Evolutionary conservation across 257 asterid genomes (phyloP), one percentile per base, ranked within the genome.

Genomic region (Ilex asprella): DNA sequence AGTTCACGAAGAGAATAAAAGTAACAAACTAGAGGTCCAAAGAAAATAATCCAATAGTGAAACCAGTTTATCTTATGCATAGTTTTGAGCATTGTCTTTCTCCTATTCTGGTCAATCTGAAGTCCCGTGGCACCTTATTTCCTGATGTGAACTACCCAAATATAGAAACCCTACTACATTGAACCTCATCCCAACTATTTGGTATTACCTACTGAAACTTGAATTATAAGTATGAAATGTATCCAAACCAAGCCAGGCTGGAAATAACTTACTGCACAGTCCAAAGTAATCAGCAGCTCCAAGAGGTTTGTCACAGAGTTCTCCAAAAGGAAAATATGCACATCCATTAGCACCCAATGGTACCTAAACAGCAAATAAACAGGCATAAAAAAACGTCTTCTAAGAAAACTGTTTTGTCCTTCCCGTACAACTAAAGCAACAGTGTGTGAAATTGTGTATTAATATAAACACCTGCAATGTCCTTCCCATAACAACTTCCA

Each of bases 221-320:
- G 10, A 49, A 49, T 49, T 49, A 11, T 49, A 4, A 4, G 54
- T 11, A 49, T 12, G 10, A 4, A 49, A 49, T 6, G 14, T 12
- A 11, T 12, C 59, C 31, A 56, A 59, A 39, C 41, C 55, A 55
- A 59, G 39, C 55, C 14, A 16, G 47, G 39, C 65, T 7, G 30
- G 52, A 67, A 64, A 16, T 30, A 65, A 75, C 92, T 81, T 73
- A 91, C 97, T 82, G 66, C 79, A 91, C 66, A 91, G 76, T 63
- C 95, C 97, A 60, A 89, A 79, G 72, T 91, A 91, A 67, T 91
- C 98, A 30, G 98, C 98, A n/a, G 98, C 98, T 7, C 98, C 98
- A 60, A 91, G 95, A 72, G 98, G 98, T 58, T 84, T 74, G 68
- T 91, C 94, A 13, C 98, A 91, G 53, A 91, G 91, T 54, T 91